Conservation (phyloP, 2,329 filamentous ascomycete species). For the Gremmenia infestans region DNA sequence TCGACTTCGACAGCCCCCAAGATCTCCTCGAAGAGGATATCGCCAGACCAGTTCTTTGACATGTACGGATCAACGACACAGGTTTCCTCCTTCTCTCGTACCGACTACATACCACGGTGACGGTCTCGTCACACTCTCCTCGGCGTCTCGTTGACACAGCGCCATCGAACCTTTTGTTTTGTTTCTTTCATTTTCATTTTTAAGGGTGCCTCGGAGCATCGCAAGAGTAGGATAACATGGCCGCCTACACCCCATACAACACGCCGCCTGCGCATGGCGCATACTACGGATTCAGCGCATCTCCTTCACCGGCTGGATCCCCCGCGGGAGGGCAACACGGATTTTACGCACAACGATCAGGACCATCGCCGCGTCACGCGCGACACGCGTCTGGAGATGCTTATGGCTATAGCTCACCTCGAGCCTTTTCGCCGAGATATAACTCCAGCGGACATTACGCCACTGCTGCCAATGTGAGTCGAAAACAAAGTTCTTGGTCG, state of each 20-base stretch:
- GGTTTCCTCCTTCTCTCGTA: conserved; percentile 33
- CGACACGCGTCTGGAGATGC: conserved; percentile 31
- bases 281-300: conserved; percentile 30
- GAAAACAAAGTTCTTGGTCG: conserved; percentile 32
- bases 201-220: conserved; percentile 23
- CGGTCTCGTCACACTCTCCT: conserved; percentile 29
- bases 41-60: conserved; percentile 28
- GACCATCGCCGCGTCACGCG: conserved; percentile 27
- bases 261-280: conserved; percentile 26
- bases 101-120: conserved; percentile 35
- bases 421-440: conserved; percentile 32
- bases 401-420: conserved; percentile 22
- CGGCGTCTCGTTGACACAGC: conserved; percentile 22
- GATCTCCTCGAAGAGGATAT: conserved; percentile 25
- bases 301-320: conserved; percentile 31
- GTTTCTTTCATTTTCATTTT: conserved; percentile 19
- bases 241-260: conserved; percentile 26
- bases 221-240: conserved; percentile 31
- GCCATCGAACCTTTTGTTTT: conserved; percentile 16
- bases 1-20: conserved; percentile 23
- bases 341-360: conserved; percentile 23
- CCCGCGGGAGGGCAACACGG: conserved; percentile 29
- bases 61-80: conserved; percentile 34
- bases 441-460: conserved; percentile 33
- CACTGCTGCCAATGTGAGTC: conserved; percentile 36